A percentile compares a stretch with the other conserved stretches of the same genome.
Evolutionary conservation across 139 green algal species (phyloP).

Genomic region (Chlorella ohadii): DNA sequence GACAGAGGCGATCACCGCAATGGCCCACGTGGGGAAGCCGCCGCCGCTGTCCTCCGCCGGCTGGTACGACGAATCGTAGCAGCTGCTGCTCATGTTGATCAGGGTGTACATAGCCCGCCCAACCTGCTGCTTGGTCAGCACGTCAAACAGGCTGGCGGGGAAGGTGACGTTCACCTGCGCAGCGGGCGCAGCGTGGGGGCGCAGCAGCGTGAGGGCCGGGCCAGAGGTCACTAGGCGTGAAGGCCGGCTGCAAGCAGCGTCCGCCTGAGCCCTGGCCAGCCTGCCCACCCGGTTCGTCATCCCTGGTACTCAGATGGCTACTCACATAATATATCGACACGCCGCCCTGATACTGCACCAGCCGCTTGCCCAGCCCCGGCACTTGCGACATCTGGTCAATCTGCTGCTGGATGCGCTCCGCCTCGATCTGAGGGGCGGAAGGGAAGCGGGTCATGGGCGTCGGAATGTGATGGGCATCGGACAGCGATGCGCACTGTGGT

Average conservation of each 20-base stretch:
- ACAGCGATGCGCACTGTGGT: no score
- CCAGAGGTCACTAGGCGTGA: no score
- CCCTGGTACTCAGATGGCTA: no score
- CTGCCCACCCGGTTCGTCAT: no score
- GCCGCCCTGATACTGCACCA: neutral
- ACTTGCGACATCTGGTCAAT: neutral
- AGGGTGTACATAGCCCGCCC: neutral
- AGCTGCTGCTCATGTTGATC: neutral
- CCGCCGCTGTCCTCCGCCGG: neutral
- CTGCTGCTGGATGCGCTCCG: neutral
- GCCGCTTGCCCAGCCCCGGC: neutral
- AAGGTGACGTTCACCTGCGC: neutral
- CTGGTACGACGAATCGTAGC: neutral
- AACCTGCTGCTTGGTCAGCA: constrained; percentile 7
- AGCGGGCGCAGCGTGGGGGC: no score
- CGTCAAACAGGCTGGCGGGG: neutral
- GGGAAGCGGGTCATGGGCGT: no score
- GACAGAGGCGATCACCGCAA: neutral
- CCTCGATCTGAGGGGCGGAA: neutral
- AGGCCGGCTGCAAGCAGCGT: no score
- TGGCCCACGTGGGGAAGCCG: neutral
- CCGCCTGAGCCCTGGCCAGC: no score
- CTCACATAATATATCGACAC: neutral
- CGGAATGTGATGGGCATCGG: no score
- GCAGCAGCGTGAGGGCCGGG: no score